These are phyloP conservation scores for Populus hybrid DNA, from an alignment of 441 rosid species.

Conservation along the genomic window DNA sequence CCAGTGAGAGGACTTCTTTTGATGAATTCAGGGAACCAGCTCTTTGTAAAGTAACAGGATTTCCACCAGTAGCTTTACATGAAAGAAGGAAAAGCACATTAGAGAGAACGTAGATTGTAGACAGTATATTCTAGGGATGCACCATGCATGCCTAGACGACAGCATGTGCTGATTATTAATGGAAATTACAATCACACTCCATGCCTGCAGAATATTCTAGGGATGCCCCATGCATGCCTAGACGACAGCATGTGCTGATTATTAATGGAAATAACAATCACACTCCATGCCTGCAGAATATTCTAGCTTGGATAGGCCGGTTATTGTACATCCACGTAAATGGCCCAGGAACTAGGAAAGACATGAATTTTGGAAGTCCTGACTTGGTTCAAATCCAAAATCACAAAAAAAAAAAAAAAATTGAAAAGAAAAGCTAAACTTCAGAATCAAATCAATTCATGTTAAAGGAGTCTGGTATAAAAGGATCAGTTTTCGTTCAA, in stretches of 20 bases:
- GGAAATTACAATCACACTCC: background rate
- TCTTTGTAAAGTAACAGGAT: slow-evolving; percentile 43
- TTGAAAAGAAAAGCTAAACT: background rate
- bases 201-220: background rate
- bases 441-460: background rate
- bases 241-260: background rate
- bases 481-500: background rate
- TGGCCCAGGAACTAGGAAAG: background rate
- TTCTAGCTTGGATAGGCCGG: background rate
- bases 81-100: slow-evolving; percentile 26
- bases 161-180: background rate
- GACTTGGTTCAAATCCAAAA: background rate
- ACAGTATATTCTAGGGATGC: background rate
- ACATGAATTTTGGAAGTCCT: background rate
- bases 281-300: background rate
- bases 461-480: background rate
- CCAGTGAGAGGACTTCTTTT: slow-evolving; percentile 33
- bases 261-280: background rate
- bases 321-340: background rate
- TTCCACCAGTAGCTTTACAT: slow-evolving; percentile 64
- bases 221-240: background rate
- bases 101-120: slow-evolving; percentile 10
- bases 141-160: background rate
- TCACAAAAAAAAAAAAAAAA: too few relatives aligned
- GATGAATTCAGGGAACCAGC: slow-evolving; percentile 43